These are phyloP conservation scores for Hamamelis virginiana DNA, from an alignment of 164 flowering plant species.

Conservation along the genomic window DNA sequence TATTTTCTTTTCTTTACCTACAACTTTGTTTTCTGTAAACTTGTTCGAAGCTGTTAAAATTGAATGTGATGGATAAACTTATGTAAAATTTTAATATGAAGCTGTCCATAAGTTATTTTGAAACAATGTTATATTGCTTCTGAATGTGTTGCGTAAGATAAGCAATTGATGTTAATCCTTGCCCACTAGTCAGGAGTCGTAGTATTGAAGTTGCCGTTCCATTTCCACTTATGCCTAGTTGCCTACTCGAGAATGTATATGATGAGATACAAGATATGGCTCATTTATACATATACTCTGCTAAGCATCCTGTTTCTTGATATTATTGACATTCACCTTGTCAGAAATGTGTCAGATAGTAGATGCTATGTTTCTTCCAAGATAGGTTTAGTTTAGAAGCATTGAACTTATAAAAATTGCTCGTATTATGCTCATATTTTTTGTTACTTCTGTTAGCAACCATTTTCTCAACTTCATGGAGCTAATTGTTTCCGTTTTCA, in stretches of 20 bases:
- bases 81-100: background rate
- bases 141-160: background rate
- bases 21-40: background rate
- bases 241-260: too few species aligned
- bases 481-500: constrained; percentile 1
- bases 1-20: background rate
- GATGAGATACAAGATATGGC: too few species aligned
- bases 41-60: background rate
- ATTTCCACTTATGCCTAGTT: background rate
- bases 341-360: background rate
- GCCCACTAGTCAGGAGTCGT: background rate
- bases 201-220: background rate
- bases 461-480: background rate
- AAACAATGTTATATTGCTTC: background rate
- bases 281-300: background rate
- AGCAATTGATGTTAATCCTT: background rate
- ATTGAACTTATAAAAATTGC: too few species aligned
- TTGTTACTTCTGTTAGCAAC: background rate
- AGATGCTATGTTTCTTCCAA: background rate
- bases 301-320: background rate
- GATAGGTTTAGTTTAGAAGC: too few species aligned
- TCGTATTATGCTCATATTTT: background rate
- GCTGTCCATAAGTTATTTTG: background rate
- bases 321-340: background rate
- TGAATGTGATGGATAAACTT: background rate